Base-by-base conservation (phyloP, 345 rosid genomes). In the Durio zibethinus region DNA sequence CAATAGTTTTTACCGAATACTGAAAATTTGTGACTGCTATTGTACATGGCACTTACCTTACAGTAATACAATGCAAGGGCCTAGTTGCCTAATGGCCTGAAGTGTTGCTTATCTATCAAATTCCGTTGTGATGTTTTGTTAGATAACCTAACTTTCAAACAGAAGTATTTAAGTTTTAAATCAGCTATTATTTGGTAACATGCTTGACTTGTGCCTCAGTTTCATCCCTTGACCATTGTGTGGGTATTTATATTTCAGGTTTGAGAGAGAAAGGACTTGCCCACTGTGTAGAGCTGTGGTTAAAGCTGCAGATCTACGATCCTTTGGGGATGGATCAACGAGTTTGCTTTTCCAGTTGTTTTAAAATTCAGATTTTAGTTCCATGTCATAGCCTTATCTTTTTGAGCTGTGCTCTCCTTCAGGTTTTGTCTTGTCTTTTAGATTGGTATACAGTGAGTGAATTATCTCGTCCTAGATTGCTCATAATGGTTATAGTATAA, bases 181-280 rank as follows among this genome's bases (percentile, higher is more conserved):
- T 61, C 10, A 61, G 38, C 38, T 2, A 27, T 36, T 5, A 1
- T 36, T 36, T 36, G 70, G 47, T 63, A 63, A 10, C 23, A 5
- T 60, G 1, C 36, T 60, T 60, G 38, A 27, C 61, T 21, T 25
- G 3, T 31, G 1, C 10, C 25, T n/a, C 16, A 64, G 50, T 40
- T 36, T 65, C 25, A 65, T 38, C 48, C 48, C 29, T 65, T 65
- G 27, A 38, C 50, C 50, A 15, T 20, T 20, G 71, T 2, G 5
- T 25, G 33, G 7, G 12, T n/a, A 8, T 48, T 9, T 36, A 16
- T 27, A 14, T 75, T 81, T 74, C 89, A 87, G 92, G 94, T 87
- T 88, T 72, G 92, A 90, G 85, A 72, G 92, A 66, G 92, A 66
- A 82, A 86, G 92, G 78, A 90, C 92, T 16, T 87, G 92, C 77